A percentile compares a stretch with the other conserved stretches of the same genome.
Evolutionary conservation across 495 filamentous ascomycete species (phyloP).

Genomic region (Mytilinidion resinicola): DNA sequence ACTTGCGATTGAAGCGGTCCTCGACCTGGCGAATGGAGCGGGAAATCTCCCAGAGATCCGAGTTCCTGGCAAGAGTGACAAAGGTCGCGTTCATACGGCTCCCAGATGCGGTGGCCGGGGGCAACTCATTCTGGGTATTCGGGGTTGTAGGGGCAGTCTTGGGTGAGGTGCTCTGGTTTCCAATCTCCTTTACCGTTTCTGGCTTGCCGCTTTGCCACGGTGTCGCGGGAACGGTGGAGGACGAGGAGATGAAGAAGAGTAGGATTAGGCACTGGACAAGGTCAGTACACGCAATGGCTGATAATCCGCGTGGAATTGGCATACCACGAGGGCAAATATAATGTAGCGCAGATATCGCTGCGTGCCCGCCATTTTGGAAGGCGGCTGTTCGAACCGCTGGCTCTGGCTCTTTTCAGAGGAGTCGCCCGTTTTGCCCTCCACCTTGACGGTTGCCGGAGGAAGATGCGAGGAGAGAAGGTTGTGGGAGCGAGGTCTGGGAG

Average conservation of each 20-base stretch:
- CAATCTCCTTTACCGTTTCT: conserved; percentile 5
- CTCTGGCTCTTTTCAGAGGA: conserved; percentile 23
- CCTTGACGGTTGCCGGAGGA: conserved; percentile 20
- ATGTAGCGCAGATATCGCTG: conserved; percentile 67
- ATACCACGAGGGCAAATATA: conserved; percentile 77
- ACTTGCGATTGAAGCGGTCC: conserved; percentile 93
- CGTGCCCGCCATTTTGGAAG: conserved; percentile 31
- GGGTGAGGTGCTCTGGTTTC: not conserved
- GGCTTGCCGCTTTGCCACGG: conserved; percentile 13
- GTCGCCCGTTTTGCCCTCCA: conserved; percentile 18
- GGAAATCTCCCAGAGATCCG: conserved; percentile 92
- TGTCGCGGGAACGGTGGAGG: conserved; percentile 37
- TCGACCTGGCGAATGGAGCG: conserved; percentile 91
- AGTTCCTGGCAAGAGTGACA: conserved; percentile 88
- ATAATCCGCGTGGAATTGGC: conserved; percentile 28
- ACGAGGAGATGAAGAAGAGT: conserved; percentile 75
- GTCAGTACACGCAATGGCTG: not conserved
- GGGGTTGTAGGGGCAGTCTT: conserved; percentile 28
- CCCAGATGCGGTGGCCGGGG: conserved; percentile 46
- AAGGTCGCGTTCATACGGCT: conserved; percentile 92
- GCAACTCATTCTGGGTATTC: conserved; percentile 38
- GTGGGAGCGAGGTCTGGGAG: not conserved
- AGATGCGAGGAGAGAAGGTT: not conserved
- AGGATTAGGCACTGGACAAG: conserved; percentile 57
- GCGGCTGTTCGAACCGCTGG: conserved; percentile 20